phyloP scores from a whole-genome alignment of 176 grass and related monocot genomes.

The Avena atlantica region DNA sequence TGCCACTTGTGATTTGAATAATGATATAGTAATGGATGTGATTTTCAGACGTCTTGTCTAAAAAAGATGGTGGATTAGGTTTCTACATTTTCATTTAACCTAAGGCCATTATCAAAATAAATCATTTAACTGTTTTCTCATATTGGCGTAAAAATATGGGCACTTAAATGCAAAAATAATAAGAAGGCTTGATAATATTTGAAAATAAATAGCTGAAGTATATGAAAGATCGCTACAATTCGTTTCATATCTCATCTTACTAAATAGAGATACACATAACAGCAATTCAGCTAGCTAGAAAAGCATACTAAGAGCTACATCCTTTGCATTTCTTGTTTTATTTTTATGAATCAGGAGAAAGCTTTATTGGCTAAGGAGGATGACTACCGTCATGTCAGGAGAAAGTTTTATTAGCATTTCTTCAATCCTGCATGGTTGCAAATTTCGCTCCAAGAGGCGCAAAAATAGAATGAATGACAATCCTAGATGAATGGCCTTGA shows the following conservation, averaged over 20 bases:
- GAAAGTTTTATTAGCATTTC: too few relatives aligned
- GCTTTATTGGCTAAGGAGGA: not conserved
- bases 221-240: not conserved
- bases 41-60: conserved; percentile 41
- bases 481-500: not conserved
- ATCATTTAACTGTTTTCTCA: not conserved
- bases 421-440: too few relatives aligned
- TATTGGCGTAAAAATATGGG: not conserved
- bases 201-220: not conserved
- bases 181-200: not conserved
- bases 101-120: not conserved
- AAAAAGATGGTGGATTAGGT: not conserved
- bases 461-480: not conserved
- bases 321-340: not conserved
- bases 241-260: too few relatives aligned
- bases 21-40: not conserved
- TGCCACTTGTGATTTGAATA: not conserved
- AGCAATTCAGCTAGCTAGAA: not conserved
- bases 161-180: not conserved
- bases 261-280: not conserved
- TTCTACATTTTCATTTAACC: not conserved
- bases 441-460: too few relatives aligned
- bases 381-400: too few relatives aligned
- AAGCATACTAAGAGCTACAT: not conserved
- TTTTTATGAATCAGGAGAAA: not conserved